phyloP scores from a whole-genome alignment of 2,329 filamentous ascomycete genomes.

The Fusarium sp. region DNA sequence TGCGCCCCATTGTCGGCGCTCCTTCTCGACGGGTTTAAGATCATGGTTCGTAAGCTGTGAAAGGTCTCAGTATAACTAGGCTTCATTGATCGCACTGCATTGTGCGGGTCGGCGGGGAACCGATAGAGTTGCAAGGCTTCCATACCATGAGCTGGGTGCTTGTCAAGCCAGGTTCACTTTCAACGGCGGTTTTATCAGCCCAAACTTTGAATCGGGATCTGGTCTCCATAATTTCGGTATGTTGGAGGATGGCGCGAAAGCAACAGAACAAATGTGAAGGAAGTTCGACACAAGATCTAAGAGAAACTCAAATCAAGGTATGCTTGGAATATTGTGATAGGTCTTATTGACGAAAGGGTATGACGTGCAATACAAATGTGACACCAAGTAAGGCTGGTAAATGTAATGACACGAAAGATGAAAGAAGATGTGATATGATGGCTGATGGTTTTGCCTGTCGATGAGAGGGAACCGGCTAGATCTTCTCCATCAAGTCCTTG shows the following conservation, averaged over 20 bases:
- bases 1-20: conserved; percentile 83
- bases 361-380: conserved; percentile 44
- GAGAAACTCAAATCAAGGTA: conserved; percentile 21
- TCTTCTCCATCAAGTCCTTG: conserved; percentile 37
- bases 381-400: conserved; percentile 20
- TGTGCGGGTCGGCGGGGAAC: neutral
- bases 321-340: neutral
- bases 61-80: conserved; percentile 33
- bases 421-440: conserved; percentile 16
- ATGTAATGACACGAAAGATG: conserved; percentile 24
- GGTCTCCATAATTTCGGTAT: conserved; percentile 45
- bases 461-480: conserved; percentile 14
- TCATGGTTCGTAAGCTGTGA: conserved; percentile 82
- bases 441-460: too few species aligned
- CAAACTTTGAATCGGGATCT: conserved; percentile 58
- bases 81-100: conserved; percentile 6
- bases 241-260: neutral
- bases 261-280: conserved; percentile 9
- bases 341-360: conserved; percentile 25
- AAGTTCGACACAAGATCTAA: conserved; percentile 3
- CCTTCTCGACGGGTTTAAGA: conserved; percentile 83
- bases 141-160: conserved; percentile 82
- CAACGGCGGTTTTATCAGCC: conserved; percentile 75
- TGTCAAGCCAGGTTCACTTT: conserved; percentile 81
- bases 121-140: conserved; percentile 5